Evolutionary conservation across 2,329 filamentous ascomycete species (phyloP).

Genomic region (Acephala macrosclerotiorum): DNA sequence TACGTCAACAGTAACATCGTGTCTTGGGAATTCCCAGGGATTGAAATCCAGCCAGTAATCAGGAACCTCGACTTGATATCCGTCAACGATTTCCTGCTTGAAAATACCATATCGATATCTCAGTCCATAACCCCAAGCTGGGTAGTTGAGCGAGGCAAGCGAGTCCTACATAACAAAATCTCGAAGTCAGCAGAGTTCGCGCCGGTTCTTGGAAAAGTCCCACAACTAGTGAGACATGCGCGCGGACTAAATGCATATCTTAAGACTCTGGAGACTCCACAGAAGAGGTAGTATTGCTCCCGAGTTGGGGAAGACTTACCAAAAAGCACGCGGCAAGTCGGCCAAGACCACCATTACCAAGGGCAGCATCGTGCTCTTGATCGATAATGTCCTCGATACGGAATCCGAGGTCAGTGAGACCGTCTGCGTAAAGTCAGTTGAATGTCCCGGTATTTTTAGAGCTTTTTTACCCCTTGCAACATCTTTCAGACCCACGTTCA

Average conservation of each 20-base stretch:
- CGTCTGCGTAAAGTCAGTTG: constrained; percentile 61
- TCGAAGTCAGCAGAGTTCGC: too few relatives aligned
- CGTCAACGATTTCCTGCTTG: constrained; percentile 98
- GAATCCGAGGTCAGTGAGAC: constrained; percentile 89
- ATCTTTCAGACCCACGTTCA: constrained; percentile 91
- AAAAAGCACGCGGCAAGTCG: constrained; percentile 96
- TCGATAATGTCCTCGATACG: constrained; percentile 94
- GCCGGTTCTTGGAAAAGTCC: too few relatives aligned
- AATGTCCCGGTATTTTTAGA: background rate
- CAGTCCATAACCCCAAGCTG: constrained; percentile 96
- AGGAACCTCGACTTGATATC: constrained; percentile 96
- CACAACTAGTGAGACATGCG: too few relatives aligned
- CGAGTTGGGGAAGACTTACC: background rate
- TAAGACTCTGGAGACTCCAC: too few relatives aligned
- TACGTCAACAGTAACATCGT: constrained; percentile 91
- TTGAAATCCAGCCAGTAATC: constrained; percentile 99
- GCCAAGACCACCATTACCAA: constrained; percentile 95
- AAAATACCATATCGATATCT: constrained; percentile 98
- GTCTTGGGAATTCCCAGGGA: constrained; percentile 96
- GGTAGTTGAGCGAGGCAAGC: constrained; percentile 90
- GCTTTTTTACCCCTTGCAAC: constrained; percentile 72
- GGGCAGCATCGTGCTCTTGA: constrained; percentile 94
- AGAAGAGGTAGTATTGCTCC: too few relatives aligned
- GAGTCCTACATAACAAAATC: constrained; percentile 71
- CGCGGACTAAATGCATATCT: too few relatives aligned